phyloP scores from a whole-genome alignment of 306 rosid genomes.

The Medicago truncatula region MtrunA17r5.0-ANR NC_053042.1:5974001-5974500 shows the following conservation, averaged over 20 bases:
- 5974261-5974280: slow-evolving; percentile 45
- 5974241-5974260: slow-evolving; percentile 32
- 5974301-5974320: slow-evolving; percentile 25
- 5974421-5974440: no score
- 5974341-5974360: slow-evolving; percentile 1
- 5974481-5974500: no score
- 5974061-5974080: neutral
- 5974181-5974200: slow-evolving; percentile 33
- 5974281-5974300: slow-evolving; percentile 41
- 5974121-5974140: neutral
- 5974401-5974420: no score
- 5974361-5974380: neutral
- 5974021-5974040: neutral
- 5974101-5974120: neutral
- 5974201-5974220: slow-evolving; percentile 19
- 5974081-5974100: neutral
- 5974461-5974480: no score
- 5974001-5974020: neutral
- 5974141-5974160: slow-evolving; percentile 10
- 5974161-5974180: slow-evolving; percentile 21
- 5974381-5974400: neutral
- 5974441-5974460: no score
- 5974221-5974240: slow-evolving; percentile 32
- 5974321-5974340: neutral
- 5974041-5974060: neutral